phyloP scores from a whole-genome alignment of 2,329 filamentous ascomycete species.

The Ascochyta rabiei region DNA sequence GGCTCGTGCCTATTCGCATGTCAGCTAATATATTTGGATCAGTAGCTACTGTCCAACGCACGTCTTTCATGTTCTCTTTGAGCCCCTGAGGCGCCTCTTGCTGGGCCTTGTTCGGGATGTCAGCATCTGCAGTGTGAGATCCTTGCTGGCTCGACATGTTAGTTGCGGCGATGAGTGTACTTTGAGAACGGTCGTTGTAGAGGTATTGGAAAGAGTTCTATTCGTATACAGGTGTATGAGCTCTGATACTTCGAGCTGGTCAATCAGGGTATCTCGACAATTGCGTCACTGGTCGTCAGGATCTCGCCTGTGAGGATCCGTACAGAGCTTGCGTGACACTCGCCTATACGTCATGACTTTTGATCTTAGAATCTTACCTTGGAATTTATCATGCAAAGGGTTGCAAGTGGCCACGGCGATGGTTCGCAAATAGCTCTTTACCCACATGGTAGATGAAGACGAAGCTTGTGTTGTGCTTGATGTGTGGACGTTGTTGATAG shows the following conservation, averaged over 20 bases:
- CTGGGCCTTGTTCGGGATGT: slow-evolving; percentile 49
- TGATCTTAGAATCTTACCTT: neutral
- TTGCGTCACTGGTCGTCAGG: slow-evolving; percentile 6
- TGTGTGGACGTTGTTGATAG: neutral
- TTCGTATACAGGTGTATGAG: too few species aligned
- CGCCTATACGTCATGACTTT: slow-evolving; percentile 7
- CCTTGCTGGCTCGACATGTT: slow-evolving; percentile 37
- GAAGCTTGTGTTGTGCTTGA: neutral
- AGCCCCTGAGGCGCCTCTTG: slow-evolving; percentile 47
- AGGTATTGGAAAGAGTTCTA: too few species aligned
- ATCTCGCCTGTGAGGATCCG: neutral
- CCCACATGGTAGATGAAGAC: neutral
- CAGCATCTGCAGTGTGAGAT: slow-evolving; percentile 51
- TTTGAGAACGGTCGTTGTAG: neutral
- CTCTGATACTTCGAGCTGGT: neutral
- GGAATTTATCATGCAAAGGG: neutral
- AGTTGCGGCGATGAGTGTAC: neutral
- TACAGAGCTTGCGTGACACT: neutral
- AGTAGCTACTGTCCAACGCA: neutral
- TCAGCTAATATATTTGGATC: neutral
- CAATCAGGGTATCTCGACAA: neutral
- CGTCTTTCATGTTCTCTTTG: slow-evolving; percentile 41
- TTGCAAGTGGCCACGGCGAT: neutral
- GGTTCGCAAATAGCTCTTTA: neutral
- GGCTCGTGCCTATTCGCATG: neutral